Evolutionary conservation across 768 basidiomycete genomes (phyloP).

Genomic region (Tylopilus sp.): DNA sequence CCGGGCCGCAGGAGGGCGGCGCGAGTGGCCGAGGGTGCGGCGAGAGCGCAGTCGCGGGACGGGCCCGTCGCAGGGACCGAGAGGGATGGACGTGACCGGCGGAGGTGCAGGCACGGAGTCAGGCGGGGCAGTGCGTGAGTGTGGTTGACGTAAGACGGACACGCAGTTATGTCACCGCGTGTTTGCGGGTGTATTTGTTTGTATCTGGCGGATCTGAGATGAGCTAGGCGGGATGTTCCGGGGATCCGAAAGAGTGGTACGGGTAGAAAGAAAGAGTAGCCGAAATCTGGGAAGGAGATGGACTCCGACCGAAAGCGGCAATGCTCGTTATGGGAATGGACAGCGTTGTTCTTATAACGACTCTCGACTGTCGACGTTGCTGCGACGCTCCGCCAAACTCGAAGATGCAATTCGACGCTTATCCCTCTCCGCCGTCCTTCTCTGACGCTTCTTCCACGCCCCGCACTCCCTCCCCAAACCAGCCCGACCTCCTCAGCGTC

Average conservation of each 20-base stretch:
- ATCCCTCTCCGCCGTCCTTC: slow-evolving; percentile 49
- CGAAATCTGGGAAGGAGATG: slow-evolving; percentile 37
- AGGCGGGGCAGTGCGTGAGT: slow-evolving; percentile 33
- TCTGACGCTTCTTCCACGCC: slow-evolving; percentile 67
- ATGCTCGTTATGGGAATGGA: slow-evolving; percentile 21
- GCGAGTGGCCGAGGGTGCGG: not conserved
- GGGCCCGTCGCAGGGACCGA: slow-evolving; percentile 8
- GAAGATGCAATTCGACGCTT: slow-evolving; percentile 57
- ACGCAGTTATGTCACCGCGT: slow-evolving; percentile 29
- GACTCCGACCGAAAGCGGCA: slow-evolving; percentile 22
- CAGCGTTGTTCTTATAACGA: slow-evolving; percentile 35
- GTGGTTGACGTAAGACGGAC: slow-evolving; percentile 32
- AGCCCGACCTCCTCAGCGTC: slow-evolving; percentile 32
- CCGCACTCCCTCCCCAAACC: slow-evolving; percentile 67
- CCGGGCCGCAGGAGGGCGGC: no score
- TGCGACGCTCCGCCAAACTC: slow-evolving; percentile 20
- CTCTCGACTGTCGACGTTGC: slow-evolving; percentile 14
- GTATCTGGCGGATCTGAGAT: slow-evolving; percentile 28
- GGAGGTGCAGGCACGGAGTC: not conserved
- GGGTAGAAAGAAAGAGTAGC: slow-evolving; percentile 36
- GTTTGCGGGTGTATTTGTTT: slow-evolving; percentile 19
- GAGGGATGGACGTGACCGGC: slow-evolving; percentile 10
- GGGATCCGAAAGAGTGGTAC: slow-evolving; percentile 31
- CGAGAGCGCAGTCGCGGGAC: slow-evolving; percentile 12
- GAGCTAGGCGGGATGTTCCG: slow-evolving; percentile 32